phyloP scores from a whole-genome alignment of 2,329 filamentous ascomycete species.

The Ustulina deusta region DNA sequence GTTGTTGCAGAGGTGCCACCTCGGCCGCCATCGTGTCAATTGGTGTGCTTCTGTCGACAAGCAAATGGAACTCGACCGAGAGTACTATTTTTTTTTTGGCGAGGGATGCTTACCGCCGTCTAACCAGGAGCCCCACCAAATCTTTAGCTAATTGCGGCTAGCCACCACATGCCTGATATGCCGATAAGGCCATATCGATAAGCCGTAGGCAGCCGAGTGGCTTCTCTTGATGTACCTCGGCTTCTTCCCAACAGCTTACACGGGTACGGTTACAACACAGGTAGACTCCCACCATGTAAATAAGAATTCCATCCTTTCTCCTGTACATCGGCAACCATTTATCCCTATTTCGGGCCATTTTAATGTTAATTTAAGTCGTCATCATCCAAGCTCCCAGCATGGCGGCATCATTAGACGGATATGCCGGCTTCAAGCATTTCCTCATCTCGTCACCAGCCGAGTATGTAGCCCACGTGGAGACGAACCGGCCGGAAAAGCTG shows the following conservation, averaged over 20 bases:
- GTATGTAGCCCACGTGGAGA: conserved; percentile 90
- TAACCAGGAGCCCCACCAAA: conserved; percentile 34
- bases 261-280: background rate
- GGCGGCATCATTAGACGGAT: conserved; percentile 50
- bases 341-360: background rate
- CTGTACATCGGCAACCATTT: background rate
- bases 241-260: conserved; percentile 4
- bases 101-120: background rate
- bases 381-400: conserved; percentile 15
- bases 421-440: conserved; percentile 73
- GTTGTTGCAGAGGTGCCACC: conserved; percentile 80
- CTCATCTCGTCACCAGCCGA: conserved; percentile 77
- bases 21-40: conserved; percentile 79
- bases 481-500: conserved; percentile 86
- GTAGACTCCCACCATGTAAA: conserved; percentile 5
- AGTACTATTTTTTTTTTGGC: conserved; percentile 31
- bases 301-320: background rate
- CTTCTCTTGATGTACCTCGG: conserved; percentile 25
- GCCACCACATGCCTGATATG: conserved; percentile 2
- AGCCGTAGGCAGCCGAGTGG: no score
- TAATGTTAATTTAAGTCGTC: background rate
- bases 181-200: conserved; percentile 20
- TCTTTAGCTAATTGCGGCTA: conserved; percentile 26
- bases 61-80: conserved; percentile 19
- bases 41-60: conserved; percentile 23